Evolutionary conservation across 2,329 filamentous ascomycete species (phyloP).

Genomic region (Aspergillus phoenicis): DNA sequence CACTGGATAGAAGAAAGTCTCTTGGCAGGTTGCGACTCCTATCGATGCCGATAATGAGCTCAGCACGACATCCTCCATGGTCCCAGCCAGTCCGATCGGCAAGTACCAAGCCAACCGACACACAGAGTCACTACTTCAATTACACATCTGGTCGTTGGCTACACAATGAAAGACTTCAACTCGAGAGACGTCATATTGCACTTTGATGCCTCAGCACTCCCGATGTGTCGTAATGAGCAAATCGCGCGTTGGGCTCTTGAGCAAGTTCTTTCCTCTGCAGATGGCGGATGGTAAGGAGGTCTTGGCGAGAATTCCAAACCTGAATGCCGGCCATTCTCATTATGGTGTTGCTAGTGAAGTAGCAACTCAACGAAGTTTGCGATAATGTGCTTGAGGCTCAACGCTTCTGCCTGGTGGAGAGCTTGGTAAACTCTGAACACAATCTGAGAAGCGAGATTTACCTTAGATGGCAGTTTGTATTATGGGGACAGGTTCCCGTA

Average conservation of each 20-base stretch:
- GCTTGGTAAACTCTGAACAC: conserved; percentile 20
- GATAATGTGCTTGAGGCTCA: conserved; percentile 20
- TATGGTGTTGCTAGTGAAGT: conserved; percentile 26
- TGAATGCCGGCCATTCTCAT: conserved; percentile 18
- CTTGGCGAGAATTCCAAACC: conserved; percentile 24
- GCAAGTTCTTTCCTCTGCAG: conserved; percentile 32
- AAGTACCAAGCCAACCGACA: no score
- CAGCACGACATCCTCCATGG: no score
- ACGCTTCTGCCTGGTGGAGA: conserved; percentile 22
- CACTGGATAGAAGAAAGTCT: no score
- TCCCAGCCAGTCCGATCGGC: no score
- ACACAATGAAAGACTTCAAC: conserved; percentile 36
- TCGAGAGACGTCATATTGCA: conserved; percentile 30
- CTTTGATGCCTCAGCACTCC: conserved; percentile 39
- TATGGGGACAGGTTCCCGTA: conserved; percentile 2
- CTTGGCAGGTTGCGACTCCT: no score
- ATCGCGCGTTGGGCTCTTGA: conserved; percentile 27
- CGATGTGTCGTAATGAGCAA: conserved; percentile 35
- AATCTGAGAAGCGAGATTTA: conserved; percentile 16
- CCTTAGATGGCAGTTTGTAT: conserved; percentile 24
- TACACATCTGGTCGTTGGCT: conserved; percentile 39
- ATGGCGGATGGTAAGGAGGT: conserved; percentile 19
- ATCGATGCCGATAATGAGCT: no score
- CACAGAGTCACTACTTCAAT: conserved; percentile 18
- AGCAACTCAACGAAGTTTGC: conserved; percentile 23